phyloP scores from a whole-genome alignment of 495 filamentous ascomycete genomes.

The Apodospora peruviana region DNA sequence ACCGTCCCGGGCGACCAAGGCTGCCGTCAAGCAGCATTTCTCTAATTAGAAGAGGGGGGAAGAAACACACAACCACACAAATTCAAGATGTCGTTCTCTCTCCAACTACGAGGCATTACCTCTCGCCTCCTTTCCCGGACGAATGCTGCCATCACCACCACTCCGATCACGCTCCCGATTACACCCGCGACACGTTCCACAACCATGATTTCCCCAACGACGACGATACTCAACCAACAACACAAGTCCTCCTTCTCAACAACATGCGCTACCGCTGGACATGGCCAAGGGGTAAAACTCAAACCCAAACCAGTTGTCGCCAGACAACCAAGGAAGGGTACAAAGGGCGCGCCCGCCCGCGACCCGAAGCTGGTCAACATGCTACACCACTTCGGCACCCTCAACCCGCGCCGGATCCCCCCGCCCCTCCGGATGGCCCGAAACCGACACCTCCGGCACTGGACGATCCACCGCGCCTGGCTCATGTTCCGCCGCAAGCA shows the following conservation, averaged over 20 bases:
- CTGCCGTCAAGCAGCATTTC: too few relatives aligned
- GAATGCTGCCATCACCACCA: not conserved
- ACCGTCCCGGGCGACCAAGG: too few relatives aligned
- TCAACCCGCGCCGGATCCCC: slow-evolving; percentile 37
- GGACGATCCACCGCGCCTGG: slow-evolving; percentile 98
- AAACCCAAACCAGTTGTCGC: not conserved
- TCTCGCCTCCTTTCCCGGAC: slow-evolving; percentile 15
- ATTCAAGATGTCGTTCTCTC: not conserved
- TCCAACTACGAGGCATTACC: slow-evolving; percentile 16
- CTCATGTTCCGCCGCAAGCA: slow-evolving; percentile 61
- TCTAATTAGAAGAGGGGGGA: too few relatives aligned
- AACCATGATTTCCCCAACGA: too few relatives aligned
- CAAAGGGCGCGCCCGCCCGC: slow-evolving; percentile 4
- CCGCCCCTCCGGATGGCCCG: slow-evolving; percentile 81
- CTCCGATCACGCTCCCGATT: slow-evolving; percentile 2
- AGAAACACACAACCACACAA: too few relatives aligned
- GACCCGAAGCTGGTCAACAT: slow-evolving; percentile 29
- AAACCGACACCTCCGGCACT: slow-evolving; percentile 86
- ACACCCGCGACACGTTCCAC: slow-evolving; percentile 2
- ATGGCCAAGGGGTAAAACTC: not conserved
- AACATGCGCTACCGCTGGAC: not conserved
- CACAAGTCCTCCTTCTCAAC: not conserved
- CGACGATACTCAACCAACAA: too few relatives aligned
- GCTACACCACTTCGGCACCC: slow-evolving; percentile 20
- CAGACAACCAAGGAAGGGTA: slow-evolving; percentile 20